A percentile compares a stretch with the other conserved stretches of the same genome.
These are phyloP conservation scores for Starmerella bombi DNA, from an alignment of 805 yeast genomes.

Conservation along the genomic window DNA sequence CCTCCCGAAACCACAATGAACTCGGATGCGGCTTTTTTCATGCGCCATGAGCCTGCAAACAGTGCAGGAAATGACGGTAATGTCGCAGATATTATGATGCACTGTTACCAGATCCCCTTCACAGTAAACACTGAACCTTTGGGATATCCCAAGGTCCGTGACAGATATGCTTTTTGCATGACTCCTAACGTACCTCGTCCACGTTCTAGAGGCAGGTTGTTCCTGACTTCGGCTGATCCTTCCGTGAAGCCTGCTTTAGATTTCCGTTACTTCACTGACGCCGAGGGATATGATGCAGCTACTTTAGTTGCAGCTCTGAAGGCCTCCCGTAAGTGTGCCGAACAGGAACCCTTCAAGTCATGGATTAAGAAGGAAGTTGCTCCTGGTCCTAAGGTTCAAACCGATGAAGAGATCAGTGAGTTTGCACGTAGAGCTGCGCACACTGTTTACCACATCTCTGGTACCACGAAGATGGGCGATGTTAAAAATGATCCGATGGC, in stretches of 20 bases:
- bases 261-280: constrained; percentile 17
- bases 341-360: constrained; percentile 26
- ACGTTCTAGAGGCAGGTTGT: constrained; percentile 13
- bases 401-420: constrained; percentile 25
- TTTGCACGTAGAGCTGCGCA: constrained; percentile 27
- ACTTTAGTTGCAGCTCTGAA: constrained; percentile 27
- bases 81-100: constrained; percentile 15
- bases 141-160: constrained; percentile 10
- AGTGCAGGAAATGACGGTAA: constrained; percentile 8
- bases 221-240: constrained; percentile 10
- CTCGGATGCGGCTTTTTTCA: constrained; percentile 14
- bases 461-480: constrained; percentile 23
- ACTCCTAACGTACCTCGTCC: constrained; percentile 17
- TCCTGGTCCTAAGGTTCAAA: constrained; percentile 26
- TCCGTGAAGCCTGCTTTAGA: constrained; percentile 14
- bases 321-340: constrained; percentile 25
- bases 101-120: constrained; percentile 17
- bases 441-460: constrained; percentile 29
- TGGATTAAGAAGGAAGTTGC: constrained; percentile 26
- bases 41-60: constrained; percentile 11
- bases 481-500: constrained; percentile 18
- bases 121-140: constrained; percentile 10
- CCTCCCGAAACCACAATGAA: constrained; percentile 15
- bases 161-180: constrained; percentile 14
- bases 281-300: constrained; percentile 27